These are phyloP conservation scores for Tulasnella sp. DNA, from an alignment of 768 basidiomycete genomes.

Conservation along the genomic window DNA sequence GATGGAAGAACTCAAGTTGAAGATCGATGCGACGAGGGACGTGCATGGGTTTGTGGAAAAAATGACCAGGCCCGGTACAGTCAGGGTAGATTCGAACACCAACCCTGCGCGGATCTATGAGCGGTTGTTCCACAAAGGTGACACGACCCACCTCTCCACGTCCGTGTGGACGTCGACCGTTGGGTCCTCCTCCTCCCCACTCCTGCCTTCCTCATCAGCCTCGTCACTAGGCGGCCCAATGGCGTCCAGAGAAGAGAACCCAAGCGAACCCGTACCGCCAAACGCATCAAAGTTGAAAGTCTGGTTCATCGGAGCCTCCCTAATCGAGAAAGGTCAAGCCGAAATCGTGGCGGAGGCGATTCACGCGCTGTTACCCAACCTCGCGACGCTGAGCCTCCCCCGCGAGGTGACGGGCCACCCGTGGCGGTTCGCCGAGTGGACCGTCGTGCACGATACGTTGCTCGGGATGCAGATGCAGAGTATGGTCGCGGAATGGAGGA, in stretches of 20 bases:
- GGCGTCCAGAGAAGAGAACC: not conserved
- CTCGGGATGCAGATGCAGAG: not conserved
- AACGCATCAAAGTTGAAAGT: not conserved
- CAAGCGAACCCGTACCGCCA: too few relatives aligned
- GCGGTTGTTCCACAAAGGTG: too few relatives aligned
- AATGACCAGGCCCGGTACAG: too few relatives aligned
- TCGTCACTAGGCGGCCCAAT: not conserved
- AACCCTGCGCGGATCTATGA: too few relatives aligned
- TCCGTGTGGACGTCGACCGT: not conserved
- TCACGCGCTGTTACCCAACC: slow-evolving; percentile 2
- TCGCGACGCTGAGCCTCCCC: not conserved
- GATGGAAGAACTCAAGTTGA: not conserved
- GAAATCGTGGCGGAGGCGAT: not conserved
- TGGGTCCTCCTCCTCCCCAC: not conserved
- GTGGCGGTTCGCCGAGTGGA: not conserved
- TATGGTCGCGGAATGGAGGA: too few relatives aligned
- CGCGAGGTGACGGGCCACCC: not conserved
- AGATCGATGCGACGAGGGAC: not conserved
- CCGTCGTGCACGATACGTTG: not conserved
- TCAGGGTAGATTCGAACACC: too few relatives aligned
- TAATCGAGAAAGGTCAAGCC: not conserved
- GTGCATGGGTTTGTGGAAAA: not conserved
- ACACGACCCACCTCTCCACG: not conserved
- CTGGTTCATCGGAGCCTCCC: slow-evolving; percentile 6
- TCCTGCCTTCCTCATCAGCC: not conserved